These are phyloP conservation scores for Xylaria sp. DNA, from an alignment of 2,329 filamentous ascomycete genomes.

Conservation along the genomic window DNA sequence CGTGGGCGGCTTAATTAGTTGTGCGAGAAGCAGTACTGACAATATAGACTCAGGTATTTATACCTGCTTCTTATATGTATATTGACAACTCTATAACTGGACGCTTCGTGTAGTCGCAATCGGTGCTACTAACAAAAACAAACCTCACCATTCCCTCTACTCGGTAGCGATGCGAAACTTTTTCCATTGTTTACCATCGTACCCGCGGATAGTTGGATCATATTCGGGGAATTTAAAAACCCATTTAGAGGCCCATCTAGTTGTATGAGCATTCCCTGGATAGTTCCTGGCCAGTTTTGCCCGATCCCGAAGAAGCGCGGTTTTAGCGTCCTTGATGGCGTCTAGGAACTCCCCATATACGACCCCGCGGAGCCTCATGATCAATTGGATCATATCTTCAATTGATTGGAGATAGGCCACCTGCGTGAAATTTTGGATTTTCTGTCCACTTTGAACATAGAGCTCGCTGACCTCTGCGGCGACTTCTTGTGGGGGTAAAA, in stretches of 20 bases:
- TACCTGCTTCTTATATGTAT: not conserved
- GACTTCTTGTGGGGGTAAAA: too few species aligned
- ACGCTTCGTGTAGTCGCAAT: not conserved
- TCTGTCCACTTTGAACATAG: not conserved
- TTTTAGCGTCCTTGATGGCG: not conserved
- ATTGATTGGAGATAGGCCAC: conserved; percentile 2
- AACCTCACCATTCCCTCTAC: not conserved
- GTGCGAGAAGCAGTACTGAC: too few species aligned
- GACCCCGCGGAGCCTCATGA: not conserved
- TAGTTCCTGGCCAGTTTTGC: not conserved
- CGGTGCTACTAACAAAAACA: not conserved
- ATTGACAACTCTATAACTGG: not conserved
- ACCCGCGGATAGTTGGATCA: not conserved
- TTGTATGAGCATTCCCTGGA: not conserved
- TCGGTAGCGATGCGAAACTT: fast-evolving
- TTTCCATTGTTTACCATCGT: too few species aligned
- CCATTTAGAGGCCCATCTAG: conserved; percentile 16
- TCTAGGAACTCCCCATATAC: not conserved
- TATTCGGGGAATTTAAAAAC: conserved; percentile 7
- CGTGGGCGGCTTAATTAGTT: too few species aligned
- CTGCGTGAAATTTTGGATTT: not conserved
- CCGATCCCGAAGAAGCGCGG: not conserved
- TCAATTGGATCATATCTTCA: not conserved
- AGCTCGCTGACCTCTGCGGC: not conserved
- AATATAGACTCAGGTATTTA: too few species aligned